Conservation (phyloP, 2,329 filamentous ascomycete genomes). For the Volutella citrinella region DNA sequence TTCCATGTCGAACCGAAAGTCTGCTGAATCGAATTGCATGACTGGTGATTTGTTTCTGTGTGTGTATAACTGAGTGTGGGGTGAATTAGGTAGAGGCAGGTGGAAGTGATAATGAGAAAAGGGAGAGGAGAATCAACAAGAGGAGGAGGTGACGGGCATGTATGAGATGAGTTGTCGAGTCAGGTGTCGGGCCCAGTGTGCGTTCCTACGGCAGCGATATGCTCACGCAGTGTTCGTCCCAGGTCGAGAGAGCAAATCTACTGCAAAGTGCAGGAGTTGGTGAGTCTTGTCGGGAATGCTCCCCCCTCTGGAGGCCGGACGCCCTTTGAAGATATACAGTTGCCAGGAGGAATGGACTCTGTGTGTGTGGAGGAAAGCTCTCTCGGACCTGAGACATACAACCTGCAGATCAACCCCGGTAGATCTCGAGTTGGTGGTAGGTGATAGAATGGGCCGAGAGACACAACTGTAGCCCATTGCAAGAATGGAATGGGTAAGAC, state of each 20-base stretch:
- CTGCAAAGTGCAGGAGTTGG: slow-evolving; percentile 13
- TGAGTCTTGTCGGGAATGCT: slow-evolving; percentile 34
- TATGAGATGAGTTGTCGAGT: background rate
- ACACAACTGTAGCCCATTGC: too few species aligned
- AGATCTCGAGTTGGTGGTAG: slow-evolving; percentile 29
- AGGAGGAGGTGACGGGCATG: background rate
- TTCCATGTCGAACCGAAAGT: slow-evolving; percentile 39
- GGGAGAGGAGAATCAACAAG: background rate
- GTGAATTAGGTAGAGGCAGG: background rate
- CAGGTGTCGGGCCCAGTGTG: too few species aligned
- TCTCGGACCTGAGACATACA: slow-evolving; percentile 33
- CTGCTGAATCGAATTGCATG: slow-evolving; percentile 40
- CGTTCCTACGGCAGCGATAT: too few species aligned
- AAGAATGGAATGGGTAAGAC: too few species aligned
- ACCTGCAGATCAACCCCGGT: slow-evolving; percentile 32
- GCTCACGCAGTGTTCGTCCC: too few species aligned
- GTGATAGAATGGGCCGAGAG: slow-evolving; percentile 32
- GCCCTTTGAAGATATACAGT: slow-evolving; percentile 41
- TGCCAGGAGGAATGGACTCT: slow-evolving; percentile 35
- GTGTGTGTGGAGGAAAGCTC: slow-evolving; percentile 29
- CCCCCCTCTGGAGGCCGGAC: slow-evolving; percentile 31
- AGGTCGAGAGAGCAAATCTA: slow-evolving; percentile 13
- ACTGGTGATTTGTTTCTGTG: slow-evolving; percentile 13
- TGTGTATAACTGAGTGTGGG: slow-evolving; percentile 14
- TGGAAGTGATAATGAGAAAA: slow-evolving; percentile 1